Evolutionary conservation across 2,329 filamentous ascomycete species (phyloP), one percentile per base, ranked within the genome.

Genomic region (Fusarium bactridioides): DNA sequence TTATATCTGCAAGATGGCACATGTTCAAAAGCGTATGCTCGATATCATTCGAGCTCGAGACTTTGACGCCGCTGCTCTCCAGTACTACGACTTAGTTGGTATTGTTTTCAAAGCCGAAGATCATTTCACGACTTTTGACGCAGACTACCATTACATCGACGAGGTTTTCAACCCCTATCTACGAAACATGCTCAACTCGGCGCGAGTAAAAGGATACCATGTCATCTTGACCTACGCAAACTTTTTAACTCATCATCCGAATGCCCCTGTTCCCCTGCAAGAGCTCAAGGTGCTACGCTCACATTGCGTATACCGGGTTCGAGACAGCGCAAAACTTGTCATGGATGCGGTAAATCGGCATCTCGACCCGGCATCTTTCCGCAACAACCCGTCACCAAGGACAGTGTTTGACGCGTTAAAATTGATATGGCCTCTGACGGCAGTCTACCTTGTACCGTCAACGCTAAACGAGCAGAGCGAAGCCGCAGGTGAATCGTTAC

Each of bases 341-440:
- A 35, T 83, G 23, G 70, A 78, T 18, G 65, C 64, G 29, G 68
- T 80, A 10, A 77, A 78, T 2, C 41, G 25, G 16, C 64, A 76
- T 11, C 67, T 83, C 15, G 77, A 76, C 18, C 75, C 76, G 5
- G 70, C 76, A 25, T 60, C 71, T 15, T 66, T 69, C 5, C 69
- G 73, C 40, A 70, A 73, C 15, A 77, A 79, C 53, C 73, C 74
- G 40, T 75, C 80, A 15, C 82, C 81, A 27, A 76, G 73, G 44
- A 74, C 77, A 16, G 69, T 83, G 43, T 82, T 83, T 59, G 80
- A 82, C 33, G 81, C 80, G 4, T 61, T 84, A 43, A 80, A 79
- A 74, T 64, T 83, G 33, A 75, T 83, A 21, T 84, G 82, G 80
- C 82, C 82, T 13, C 76, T 83, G 25, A 79, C 78, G 11, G 63